phyloP scores from a whole-genome alignment of 495 filamentous ascomycete species.

The Hypomontagnella submonticulosa region DNA sequence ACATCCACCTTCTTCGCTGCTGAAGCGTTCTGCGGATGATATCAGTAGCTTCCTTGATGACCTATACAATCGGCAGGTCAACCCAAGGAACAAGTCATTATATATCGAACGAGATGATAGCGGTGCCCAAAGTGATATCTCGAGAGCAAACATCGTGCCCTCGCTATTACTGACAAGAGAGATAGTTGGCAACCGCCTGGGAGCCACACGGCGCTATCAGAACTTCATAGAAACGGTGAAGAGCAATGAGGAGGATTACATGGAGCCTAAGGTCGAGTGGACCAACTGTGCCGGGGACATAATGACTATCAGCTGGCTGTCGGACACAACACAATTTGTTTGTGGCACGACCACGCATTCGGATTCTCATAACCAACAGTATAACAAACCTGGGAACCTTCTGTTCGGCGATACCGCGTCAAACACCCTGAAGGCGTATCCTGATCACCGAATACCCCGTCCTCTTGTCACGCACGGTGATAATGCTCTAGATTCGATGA shows the following conservation, averaged over 20 bases:
- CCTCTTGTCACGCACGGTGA: slow-evolving; percentile 61
- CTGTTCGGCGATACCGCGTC: slow-evolving; percentile 71
- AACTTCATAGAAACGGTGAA: slow-evolving; percentile 55
- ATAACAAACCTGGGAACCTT: slow-evolving; percentile 84
- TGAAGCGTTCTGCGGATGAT: slow-evolving; percentile 43
- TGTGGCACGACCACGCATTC: slow-evolving; percentile 78
- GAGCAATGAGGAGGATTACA: slow-evolving; percentile 57
- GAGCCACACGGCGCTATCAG: slow-evolving; percentile 42
- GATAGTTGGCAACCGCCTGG: slow-evolving; percentile 50
- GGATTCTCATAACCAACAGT: slow-evolving; percentile 81
- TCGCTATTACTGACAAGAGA: slow-evolving; percentile 56
- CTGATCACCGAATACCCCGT: slow-evolving; percentile 73
- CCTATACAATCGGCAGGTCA: slow-evolving; percentile 30
- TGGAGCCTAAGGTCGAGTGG: slow-evolving; percentile 60
- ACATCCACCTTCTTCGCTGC: slow-evolving; percentile 31
- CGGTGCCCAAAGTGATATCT: slow-evolving; percentile 39
- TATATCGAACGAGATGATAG: slow-evolving; percentile 45
- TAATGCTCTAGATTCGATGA: slow-evolving; percentile 67
- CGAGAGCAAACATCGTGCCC: slow-evolving; percentile 44
- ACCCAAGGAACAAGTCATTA: slow-evolving; percentile 31
- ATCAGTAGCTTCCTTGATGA: slow-evolving; percentile 52
- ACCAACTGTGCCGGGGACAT: slow-evolving; percentile 70
- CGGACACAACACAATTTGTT: slow-evolving; percentile 58
- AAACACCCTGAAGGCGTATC: slow-evolving; percentile 69
- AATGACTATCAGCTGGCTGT: slow-evolving; percentile 65